phyloP scores from a whole-genome alignment of 495 filamentous ascomycete genomes.

The Aspergillus wentii region DNA sequence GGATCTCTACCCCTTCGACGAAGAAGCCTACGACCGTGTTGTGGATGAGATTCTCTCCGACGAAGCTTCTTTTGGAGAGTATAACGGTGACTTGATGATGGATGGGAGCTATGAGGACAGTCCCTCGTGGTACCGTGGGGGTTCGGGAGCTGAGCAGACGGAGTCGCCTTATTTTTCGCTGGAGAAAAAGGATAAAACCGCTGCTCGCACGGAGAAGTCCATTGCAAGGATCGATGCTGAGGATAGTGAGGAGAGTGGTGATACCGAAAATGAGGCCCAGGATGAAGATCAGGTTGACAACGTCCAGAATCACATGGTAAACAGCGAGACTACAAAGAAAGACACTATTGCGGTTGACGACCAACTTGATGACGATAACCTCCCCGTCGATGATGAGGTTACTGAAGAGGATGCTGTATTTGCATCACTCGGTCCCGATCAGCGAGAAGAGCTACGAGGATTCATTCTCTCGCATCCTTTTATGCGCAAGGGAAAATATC shows the following conservation, averaged over 20 bases:
- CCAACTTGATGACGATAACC: not conserved
- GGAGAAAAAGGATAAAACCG: not conserved
- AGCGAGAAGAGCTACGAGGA: slow-evolving; percentile 9
- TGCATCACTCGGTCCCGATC: slow-evolving; percentile 6
- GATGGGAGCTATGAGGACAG: slow-evolving; percentile 1
- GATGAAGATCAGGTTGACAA: not conserved
- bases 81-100: slow-evolving; percentile 1
- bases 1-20: slow-evolving; percentile 14
- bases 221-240: slow-evolving; percentile 3
- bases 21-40: slow-evolving; percentile 6
- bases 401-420: slow-evolving; percentile 15
- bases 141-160: not conserved
- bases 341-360: slow-evolving; percentile 7
- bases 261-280: not conserved
- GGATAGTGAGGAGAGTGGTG: not conserved
- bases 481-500: slow-evolving; percentile 9
- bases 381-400: not conserved
- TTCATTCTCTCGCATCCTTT: slow-evolving; percentile 20
- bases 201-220: not conserved
- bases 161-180: slow-evolving; percentile 3
- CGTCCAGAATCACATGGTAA: not conserved
- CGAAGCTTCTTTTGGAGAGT: slow-evolving; percentile 13
- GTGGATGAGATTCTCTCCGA: slow-evolving; percentile 23
- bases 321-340: not conserved
- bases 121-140: not conserved